Evolutionary conservation across 2,329 filamentous ascomycete genomes (phyloP), one percentile per base, ranked within the genome.

Genomic region (Colletotrichum chrysophilum): DNA sequence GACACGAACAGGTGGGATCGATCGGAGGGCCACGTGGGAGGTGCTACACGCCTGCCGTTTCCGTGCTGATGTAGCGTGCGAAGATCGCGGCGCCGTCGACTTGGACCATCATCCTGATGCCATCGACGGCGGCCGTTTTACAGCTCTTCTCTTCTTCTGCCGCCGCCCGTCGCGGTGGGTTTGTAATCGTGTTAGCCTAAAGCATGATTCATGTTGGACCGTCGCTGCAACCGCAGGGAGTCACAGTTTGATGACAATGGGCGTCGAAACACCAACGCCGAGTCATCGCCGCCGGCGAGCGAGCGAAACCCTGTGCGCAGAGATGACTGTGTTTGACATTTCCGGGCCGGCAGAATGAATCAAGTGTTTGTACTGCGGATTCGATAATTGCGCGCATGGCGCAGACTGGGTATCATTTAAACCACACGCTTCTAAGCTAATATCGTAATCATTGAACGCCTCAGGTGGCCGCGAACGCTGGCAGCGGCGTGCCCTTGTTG

Each of bases 261-360:
- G 5, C 30, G 14, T 43, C 30, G 71, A 64, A 73, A 43, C 36
- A 9, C 66, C 16, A 30, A 28, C n/a, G 14, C 24, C 36, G 55
- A 70, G 36, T 56, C 56, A 81, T 69, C 65, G 48, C 14, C 80
- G 79, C 52, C 26, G 76, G 66, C 28, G 43, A 18, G 62, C 61
- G 16, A 66, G 55, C 48, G 38, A 18, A 1, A 83, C 84, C 62
- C 67, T 32, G 0, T 84, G 84, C 68, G 2, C 5, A 48, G 34
- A 64, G 32, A 34, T 30, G 28, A 13, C 14, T 5, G 48, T 30
- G 66, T 60, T 68, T 68, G 66, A 32, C 18, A 43, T 21, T 68
- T 43, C 52, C 32, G 32, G 66, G 52, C 21, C 66, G 28, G 14
- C 24, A 34, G 30, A 55, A 34, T 43, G 32, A 21, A 28, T 38